Base-by-base conservation (phyloP, 192 early-diverging fungal genomes). In the Gigaspora rosea region DNA sequence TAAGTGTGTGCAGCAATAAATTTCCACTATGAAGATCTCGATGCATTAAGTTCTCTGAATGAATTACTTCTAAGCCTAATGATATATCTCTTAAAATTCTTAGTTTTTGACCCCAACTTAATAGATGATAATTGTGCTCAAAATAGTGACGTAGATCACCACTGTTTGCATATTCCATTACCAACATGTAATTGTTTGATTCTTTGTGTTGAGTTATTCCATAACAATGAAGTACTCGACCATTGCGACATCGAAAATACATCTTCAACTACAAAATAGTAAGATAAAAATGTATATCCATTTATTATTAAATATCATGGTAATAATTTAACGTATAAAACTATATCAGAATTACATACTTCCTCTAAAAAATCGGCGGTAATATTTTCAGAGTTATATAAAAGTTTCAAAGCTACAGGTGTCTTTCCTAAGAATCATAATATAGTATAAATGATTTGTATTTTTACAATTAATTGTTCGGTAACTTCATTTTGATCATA, bases 1-100 rank as follows among this genome's bases (percentile, higher is more conserved):
- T 32, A 33, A 22, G 18, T n/a, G 59, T 13, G 9, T 69, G 13
- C n/a, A 46, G 41, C 16, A 70, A n/a, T 48, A 70, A 47, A 49
- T 70, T 70, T 50, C 67, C 67, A 27, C 67, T 51, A 49, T 70
- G 67, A 50, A 70, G 16, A 70, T 70, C 67, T 50, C 67, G 49
- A 51, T 70, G 67, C 47, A 70, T 51, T 70, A 51, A 70, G 33
- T 51, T 51, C 16, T 16, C 47, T 10, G 20, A 27, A 70, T 70
- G 67, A 32, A 70, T 70, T 7, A n/a, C 67, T 51, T 70, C 67
- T 20, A 70, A 51, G 3, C 49, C 49, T 7, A 27, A 20, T 6
- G 67, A 36, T 20, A 70, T 48, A 3, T 51, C 47, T 20, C 22
- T 70, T 8, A 70, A 20, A 10, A 70, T 47, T 13, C 12, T 15